A percentile compares a stretch with the other conserved stretches of the same genome.
Evolutionary conservation across 2,329 filamentous ascomycete genomes (phyloP).

Genomic region (Epichloe gansuensis): DNA sequence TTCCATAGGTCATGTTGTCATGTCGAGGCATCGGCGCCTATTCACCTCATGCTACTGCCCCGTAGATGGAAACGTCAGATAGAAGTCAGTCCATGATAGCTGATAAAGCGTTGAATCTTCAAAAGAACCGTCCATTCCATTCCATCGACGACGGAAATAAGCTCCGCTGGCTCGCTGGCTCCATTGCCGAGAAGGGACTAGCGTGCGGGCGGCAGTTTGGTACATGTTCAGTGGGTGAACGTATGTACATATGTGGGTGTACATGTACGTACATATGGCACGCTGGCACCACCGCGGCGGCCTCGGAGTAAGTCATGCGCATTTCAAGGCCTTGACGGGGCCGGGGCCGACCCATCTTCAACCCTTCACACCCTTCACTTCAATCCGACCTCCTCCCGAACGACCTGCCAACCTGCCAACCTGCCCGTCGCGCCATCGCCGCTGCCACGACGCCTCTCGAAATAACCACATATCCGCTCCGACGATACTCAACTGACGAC

Average conservation of each 20-base stretch:
- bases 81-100: too few relatives aligned
- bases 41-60: too few relatives aligned
- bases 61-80: too few relatives aligned
- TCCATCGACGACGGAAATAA: too few relatives aligned
- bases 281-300: not conserved
- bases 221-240: too few relatives aligned
- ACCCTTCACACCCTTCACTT: not conserved
- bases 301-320: not conserved
- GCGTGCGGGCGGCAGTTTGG: not conserved
- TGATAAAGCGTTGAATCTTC: not conserved
- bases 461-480: not conserved
- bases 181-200: constrained; percentile 2
- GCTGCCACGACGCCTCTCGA: not conserved
- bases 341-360: constrained; percentile 1
- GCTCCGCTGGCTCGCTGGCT: not conserved
- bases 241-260: too few relatives aligned
- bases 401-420: not conserved
- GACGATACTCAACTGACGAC: not conserved
- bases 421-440: not conserved
- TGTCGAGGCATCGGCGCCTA: too few relatives aligned
- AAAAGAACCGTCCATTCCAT: not conserved
- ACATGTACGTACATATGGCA: not conserved
- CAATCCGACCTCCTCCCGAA: not conserved
- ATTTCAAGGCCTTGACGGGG: not conserved
- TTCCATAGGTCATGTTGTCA: too few relatives aligned